These are phyloP conservation scores for Lepidium africanum DNA, from an alignment of 345 rosid species.

Conservation along the genomic window DNA sequence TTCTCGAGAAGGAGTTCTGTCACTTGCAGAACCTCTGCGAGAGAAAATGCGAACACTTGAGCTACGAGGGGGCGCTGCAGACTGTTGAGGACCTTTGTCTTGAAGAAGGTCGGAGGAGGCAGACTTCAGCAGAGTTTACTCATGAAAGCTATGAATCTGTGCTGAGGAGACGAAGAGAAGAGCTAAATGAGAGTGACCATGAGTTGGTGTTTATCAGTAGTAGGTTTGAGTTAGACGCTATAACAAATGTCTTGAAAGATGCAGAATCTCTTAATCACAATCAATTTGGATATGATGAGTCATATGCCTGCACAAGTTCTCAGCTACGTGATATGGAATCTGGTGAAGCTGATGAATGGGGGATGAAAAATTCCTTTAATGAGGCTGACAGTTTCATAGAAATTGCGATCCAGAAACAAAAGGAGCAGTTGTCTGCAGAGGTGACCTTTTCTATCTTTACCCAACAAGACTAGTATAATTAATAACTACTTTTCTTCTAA, in stretches of 20 bases:
- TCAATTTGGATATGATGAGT: constrained; percentile 66
- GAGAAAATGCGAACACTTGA: constrained; percentile 69
- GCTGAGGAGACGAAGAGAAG: constrained; percentile 65
- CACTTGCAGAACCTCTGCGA: constrained; percentile 75
- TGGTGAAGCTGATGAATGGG: constrained; percentile 72
- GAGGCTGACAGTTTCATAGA: constrained; percentile 73
- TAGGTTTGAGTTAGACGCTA: constrained; percentile 66
- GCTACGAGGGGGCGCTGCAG: constrained; percentile 83
- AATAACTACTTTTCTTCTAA: neutral
- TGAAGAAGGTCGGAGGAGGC: constrained; percentile 80
- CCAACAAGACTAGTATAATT: neutral
- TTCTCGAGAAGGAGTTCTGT: constrained; percentile 73
- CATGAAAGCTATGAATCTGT: constrained; percentile 54
- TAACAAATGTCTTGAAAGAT: constrained; percentile 67
- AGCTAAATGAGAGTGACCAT: constrained; percentile 47
- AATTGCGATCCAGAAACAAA: constrained; percentile 70
- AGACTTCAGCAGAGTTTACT: constrained; percentile 42
- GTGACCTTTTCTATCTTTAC: constrained; percentile 33
- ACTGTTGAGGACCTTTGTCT: constrained; percentile 71
- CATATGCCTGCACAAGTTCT: constrained; percentile 49
- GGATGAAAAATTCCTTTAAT: constrained; percentile 57
- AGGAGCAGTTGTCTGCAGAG: constrained; percentile 73
- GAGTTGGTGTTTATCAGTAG: constrained; percentile 36
- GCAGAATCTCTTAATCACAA: constrained; percentile 61
- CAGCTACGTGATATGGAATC: constrained; percentile 82